Evolutionary conservation across 2,329 filamentous ascomycete species (phyloP).

Genomic region (Ilyonectria destructans): DNA sequence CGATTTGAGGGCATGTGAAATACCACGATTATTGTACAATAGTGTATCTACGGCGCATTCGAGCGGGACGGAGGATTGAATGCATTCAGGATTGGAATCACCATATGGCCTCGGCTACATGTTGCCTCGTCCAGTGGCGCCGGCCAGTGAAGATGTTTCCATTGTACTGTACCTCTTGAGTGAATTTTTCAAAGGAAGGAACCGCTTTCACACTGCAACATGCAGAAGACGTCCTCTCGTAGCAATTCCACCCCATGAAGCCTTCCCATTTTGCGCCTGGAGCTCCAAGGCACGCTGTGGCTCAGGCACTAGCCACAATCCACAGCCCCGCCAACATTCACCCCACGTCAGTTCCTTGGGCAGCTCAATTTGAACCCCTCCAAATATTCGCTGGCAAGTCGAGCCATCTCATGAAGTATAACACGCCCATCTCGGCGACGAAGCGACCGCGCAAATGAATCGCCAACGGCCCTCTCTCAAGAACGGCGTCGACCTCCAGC

Average conservation of each 20-base stretch:
- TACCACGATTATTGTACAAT: constrained; percentile 31
- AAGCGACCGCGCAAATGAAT: constrained; percentile 50
- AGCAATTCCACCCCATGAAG: not conserved
- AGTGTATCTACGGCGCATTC: constrained; percentile 14
- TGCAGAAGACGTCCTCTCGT: not conserved
- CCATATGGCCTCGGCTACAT: not conserved
- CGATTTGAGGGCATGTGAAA: constrained; percentile 18
- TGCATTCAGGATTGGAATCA: not conserved
- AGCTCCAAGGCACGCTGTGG: constrained; percentile 20
- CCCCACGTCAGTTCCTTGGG: constrained; percentile 20
- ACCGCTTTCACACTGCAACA: not conserved
- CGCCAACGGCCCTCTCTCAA: constrained; percentile 59
- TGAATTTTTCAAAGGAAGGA: not conserved
- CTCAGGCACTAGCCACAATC: constrained; percentile 29
- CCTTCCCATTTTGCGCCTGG: not conserved
- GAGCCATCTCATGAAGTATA: constrained; percentile 29
- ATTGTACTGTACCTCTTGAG: not conserved
- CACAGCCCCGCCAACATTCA: constrained; percentile 29
- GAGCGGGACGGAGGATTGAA: not conserved
- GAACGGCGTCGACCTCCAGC: constrained; percentile 68
- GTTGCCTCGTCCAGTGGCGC: not conserved
- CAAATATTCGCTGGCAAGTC: constrained; percentile 30
- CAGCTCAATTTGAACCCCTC: constrained; percentile 28
- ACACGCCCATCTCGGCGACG: constrained; percentile 23
- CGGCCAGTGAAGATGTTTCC: not conserved